Percentiles rank a stretch among this genome's conserved stretches.
Evolutionary conservation across 2,329 filamentous ascomycete genomes (phyloP).

Genomic region (Trichoderma sp.): DNA sequence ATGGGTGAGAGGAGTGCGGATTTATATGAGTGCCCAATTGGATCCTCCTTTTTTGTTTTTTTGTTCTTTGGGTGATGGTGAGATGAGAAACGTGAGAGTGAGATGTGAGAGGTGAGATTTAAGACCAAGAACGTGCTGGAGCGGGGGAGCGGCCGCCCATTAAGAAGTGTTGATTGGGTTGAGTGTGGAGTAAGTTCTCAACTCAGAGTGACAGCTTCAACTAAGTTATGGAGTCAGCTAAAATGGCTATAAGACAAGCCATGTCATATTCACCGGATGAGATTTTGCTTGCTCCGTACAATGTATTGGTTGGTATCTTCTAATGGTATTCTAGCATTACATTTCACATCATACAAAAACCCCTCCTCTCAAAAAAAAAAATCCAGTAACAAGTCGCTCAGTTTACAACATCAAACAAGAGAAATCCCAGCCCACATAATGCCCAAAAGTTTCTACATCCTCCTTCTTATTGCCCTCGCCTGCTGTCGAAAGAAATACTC

Average conservation of each 20-base stretch:
- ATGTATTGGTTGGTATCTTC: conserved; percentile 11
- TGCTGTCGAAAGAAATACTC: conserved; percentile 3
- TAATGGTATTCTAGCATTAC: conserved; percentile 12
- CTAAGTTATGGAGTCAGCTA: background rate
- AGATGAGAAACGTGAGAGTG: background rate
- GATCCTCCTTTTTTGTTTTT: background rate
- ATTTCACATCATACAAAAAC: background rate
- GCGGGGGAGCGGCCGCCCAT: background rate
- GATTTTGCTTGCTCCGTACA: background rate
- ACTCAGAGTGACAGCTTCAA: background rate
- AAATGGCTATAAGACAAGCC: background rate
- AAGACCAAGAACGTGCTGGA: background rate
- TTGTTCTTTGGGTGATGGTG: background rate
- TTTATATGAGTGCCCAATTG: background rate
- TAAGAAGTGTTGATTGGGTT: background rate
- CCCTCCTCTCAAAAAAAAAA: background rate
- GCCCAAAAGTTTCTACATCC: background rate
- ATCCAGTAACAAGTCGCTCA: background rate
- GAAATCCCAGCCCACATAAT: background rate
- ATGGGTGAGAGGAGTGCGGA: background rate
- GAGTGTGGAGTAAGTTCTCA: background rate
- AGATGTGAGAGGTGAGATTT: conserved; percentile 16
- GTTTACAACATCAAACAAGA: background rate
- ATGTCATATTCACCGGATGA: background rate
- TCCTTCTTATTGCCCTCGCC: background rate